Evolutionary conservation across 1,284 basidiomycete genomes (phyloP).

Genomic region (Abortiporus biennis): DNA sequence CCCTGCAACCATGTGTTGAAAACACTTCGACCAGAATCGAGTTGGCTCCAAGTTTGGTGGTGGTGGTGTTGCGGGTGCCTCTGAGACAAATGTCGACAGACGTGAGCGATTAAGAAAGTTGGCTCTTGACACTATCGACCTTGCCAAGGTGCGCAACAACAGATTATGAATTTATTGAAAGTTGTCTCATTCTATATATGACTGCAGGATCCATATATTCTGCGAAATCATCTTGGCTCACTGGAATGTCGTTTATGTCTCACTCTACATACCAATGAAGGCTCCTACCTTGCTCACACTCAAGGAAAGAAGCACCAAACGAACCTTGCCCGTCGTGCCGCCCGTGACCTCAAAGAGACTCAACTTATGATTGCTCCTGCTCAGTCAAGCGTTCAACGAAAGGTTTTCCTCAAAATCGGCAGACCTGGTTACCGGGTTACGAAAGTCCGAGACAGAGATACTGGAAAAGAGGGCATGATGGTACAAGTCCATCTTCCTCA

Average conservation of each 20-base stretch:
- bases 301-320: slow-evolving; percentile 99
- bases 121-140: slow-evolving; percentile 92
- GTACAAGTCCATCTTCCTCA: slow-evolving; percentile 96
- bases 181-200: slow-evolving; percentile 1
- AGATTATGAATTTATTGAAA: background rate
- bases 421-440: slow-evolving; percentile 92
- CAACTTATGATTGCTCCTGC: slow-evolving; percentile 81
- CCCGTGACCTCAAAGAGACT: slow-evolving; percentile 90
- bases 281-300: slow-evolving; percentile 97
- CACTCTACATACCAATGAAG: slow-evolving; percentile 98
- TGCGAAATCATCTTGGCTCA: slow-evolving; percentile 95
- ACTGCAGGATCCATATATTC: slow-evolving; percentile 91
- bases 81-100: slow-evolving; percentile 93
- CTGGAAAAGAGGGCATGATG: slow-evolving; percentile 88
- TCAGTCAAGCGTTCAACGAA: slow-evolving; percentile 74
- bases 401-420: slow-evolving; percentile 97
- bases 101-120: slow-evolving; percentile 94
- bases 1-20: background rate
- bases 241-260: slow-evolving; percentile 97
- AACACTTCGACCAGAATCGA: too few species aligned
- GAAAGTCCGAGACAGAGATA: slow-evolving; percentile 77
- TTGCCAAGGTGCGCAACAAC: slow-evolving; percentile 68
- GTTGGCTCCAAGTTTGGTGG: slow-evolving; percentile 95
- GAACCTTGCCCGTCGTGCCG: slow-evolving; percentile 93
- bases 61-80: slow-evolving; percentile 88